A percentile compares a stretch with the other conserved stretches of the same genome.
Evolutionary conservation across 495 filamentous ascomycete species (phyloP).

Genomic region (Penicillium waksmanii): DNA sequence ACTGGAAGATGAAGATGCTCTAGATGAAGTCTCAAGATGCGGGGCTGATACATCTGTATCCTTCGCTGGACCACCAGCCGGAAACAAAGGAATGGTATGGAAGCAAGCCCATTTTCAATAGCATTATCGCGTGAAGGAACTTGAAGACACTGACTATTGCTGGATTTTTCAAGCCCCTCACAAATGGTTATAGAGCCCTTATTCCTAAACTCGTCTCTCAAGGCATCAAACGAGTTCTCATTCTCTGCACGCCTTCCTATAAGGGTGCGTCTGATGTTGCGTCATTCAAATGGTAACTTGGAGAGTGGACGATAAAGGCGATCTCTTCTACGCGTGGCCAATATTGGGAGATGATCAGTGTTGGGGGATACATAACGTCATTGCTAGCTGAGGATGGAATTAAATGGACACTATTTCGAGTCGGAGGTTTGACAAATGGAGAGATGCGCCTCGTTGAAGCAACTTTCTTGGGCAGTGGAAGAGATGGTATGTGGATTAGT

Average conservation of each 20-base stretch:
- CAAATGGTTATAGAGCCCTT: background rate
- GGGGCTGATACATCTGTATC: slow-evolving; percentile 19
- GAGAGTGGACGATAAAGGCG: slow-evolving; percentile 15
- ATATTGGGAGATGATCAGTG: slow-evolving; percentile 14
- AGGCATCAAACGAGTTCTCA: background rate
- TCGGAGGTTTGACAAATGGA: slow-evolving; percentile 15
- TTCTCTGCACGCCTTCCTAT: slow-evolving; percentile 19
- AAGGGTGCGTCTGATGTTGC: slow-evolving; percentile 1
- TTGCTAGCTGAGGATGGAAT: background rate
- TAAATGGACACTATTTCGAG: slow-evolving; percentile 17
- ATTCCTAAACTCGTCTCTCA: background rate
- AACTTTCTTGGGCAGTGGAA: slow-evolving; percentile 7
- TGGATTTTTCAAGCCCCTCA: background rate
- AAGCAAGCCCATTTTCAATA: background rate
- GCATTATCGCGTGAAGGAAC: background rate
- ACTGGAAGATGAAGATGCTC: slow-evolving; percentile 7
- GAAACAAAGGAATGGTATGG: slow-evolving; percentile 14
- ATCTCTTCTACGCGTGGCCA: slow-evolving; percentile 8
- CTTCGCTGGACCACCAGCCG: slow-evolving; percentile 17
- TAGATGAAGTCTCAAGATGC: slow-evolving; percentile 13
- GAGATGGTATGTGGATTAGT: slow-evolving; percentile 10
- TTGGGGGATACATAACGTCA: slow-evolving; percentile 11
- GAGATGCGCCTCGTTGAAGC: slow-evolving; percentile 1
- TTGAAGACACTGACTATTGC: background rate
- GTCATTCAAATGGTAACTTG: slow-evolving; percentile 14